Evolutionary conservation across 768 basidiomycete species (phyloP), one percentile per base, ranked within the genome.

Genomic region (Russula lepida): DNA sequence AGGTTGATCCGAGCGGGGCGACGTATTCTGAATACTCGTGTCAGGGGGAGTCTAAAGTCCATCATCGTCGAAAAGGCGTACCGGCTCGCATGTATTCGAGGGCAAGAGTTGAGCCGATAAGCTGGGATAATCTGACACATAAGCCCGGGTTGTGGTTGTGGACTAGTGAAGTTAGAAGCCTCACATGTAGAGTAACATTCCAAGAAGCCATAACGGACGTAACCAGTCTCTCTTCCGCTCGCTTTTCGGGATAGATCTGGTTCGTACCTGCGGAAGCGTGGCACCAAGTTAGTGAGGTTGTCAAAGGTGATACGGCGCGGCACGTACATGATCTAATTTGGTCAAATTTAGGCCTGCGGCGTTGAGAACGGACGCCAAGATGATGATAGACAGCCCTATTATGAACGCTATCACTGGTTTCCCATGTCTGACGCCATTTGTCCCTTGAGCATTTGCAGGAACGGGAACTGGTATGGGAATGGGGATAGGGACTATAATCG

Each of bases 271-370:
- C 27, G 48, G 2, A 17, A 23, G 35, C n/a, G 27, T 13, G 60
- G 64, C 27, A 65, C 49, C 27, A 6, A 13, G 32, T 46, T 5
- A n/a, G 51, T 39, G 13, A 39, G 27, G 32, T 0, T 12, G 21
- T 12, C 35, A 41, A 12, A 21, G 39, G 27, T 15, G 13, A 23
- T 50, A 62, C 39, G 47, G 33, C 3, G 19, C 15, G 30, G 25
- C 63, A 48, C 59, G 23, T 30, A 76, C 85, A 81, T 95, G 92
- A 74, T 97, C 95, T 44, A 95, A 75, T 73, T 98, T 98, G 39
- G 92, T 94, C 61, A 98, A 77, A 70, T 97, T 98, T 44, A 98
- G 79, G n/a, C 95, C 95, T 0, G 88, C 90, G 35, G 92, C 91
- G 68, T 92, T 93, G 66, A 92, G 79, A n/a, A 92, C 80, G 19